These are phyloP conservation scores for Plantago rigida DNA, from an alignment of 305 asterid genomes.

Conservation along the genomic window DNA sequence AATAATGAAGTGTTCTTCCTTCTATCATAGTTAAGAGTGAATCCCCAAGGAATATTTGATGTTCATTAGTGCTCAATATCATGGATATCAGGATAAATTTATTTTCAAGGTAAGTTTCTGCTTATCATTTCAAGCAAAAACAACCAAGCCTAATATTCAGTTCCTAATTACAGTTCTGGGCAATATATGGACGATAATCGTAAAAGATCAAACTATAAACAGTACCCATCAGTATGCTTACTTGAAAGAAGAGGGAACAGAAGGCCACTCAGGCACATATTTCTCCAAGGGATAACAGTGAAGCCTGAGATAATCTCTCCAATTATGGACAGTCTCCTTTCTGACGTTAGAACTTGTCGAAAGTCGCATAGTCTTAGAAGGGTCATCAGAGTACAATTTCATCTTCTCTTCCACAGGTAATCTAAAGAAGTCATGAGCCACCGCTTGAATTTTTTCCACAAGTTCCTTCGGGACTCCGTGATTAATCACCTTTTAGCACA, in stretches of 20 bases:
- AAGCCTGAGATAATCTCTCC: conserved; percentile 76
- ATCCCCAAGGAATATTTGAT: too few relatives aligned
- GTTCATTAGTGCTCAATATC: too few relatives aligned
- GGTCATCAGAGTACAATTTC: conserved; percentile 69
- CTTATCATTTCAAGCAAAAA: too few relatives aligned
- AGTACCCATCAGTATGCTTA: conserved; percentile 21
- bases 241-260: conserved; percentile 58
- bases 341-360: conserved; percentile 61
- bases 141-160: too few relatives aligned
- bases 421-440: conserved; percentile 46
- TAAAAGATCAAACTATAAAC: too few relatives aligned
- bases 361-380: conserved; percentile 49
- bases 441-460: conserved; percentile 31
- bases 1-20: too few relatives aligned
- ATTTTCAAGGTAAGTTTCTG: too few relatives aligned
- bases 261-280: conserved; percentile 64
- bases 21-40: too few relatives aligned
- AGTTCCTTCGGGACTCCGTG: conserved; percentile 51
- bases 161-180: too few relatives aligned
- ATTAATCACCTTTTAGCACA: conserved; percentile 39
- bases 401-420: conserved; percentile 60
- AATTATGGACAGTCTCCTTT: conserved; percentile 59
- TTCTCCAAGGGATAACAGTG: conserved; percentile 66
- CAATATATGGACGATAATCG: too few relatives aligned
- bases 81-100: too few relatives aligned